A percentile compares a stretch with the other conserved stretches of the same genome.
Evolutionary conservation across 805 yeast species (phyloP).

Genomic region (Lipomyces spencermartinsiae): DNA sequence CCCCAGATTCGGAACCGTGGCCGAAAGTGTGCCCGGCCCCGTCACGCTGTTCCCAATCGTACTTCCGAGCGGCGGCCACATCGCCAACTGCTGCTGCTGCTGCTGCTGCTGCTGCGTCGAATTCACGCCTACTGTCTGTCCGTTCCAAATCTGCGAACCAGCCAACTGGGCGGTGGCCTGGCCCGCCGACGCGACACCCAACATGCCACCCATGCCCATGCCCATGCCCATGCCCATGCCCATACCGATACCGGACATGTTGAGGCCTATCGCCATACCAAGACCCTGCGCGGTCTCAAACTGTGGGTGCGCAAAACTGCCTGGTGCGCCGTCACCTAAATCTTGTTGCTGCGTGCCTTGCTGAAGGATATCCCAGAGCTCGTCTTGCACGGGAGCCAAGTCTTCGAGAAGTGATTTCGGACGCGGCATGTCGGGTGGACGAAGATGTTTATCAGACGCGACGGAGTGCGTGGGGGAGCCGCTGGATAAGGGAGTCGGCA

Average conservation of each 20-base stretch:
- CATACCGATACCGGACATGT: not conserved
- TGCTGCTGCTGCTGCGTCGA: not conserved
- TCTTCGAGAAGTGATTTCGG: slow-evolving; percentile 8
- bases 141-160: not conserved
- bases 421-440: slow-evolving; percentile 1
- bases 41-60: slow-evolving; percentile 15
- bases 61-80: slow-evolving; percentile 28
- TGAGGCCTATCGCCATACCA: slow-evolving; percentile 6
- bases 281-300: slow-evolving; percentile 10
- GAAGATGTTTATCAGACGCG: slow-evolving; percentile 1
- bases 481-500: slow-evolving; percentile 1
- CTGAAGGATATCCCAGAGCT: slow-evolving; percentile 36
- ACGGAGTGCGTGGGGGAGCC: slow-evolving; percentile 5
- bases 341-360: slow-evolving; percentile 24
- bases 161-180: not conserved
- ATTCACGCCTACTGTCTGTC: not conserved
- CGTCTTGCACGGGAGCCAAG: slow-evolving; percentile 32
- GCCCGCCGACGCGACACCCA: not conserved
- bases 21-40: slow-evolving; percentile 3
- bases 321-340: not conserved
- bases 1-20: not conserved
- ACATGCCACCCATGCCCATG: not conserved
- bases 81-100: slow-evolving; percentile 3
- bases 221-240: not conserved
- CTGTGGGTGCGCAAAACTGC: not conserved